Evolutionary conservation across 106 monocot species (phyloP), one percentile per base, ranked within the genome.

Genomic region (Cymbidium sinense): DNA sequence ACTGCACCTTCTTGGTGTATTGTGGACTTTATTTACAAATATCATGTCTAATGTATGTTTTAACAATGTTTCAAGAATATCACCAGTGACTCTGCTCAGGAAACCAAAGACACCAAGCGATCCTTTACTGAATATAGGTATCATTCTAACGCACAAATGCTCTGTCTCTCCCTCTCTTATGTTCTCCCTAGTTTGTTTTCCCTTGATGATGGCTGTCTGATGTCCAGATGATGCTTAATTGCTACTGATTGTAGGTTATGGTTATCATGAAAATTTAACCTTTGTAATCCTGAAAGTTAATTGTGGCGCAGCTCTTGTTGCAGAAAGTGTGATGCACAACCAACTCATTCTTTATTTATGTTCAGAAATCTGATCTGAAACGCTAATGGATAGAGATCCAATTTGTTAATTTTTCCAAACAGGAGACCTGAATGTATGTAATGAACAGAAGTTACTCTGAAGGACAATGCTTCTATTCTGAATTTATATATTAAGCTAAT

Each of bases 51-150:
- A 64, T 76, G 21, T 65, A 85, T 79, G 23, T 80, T 78, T 30
- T 74, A 51, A 36, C 67, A 20, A 30, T 37, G 54, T 62, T 19
- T 77, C 74, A 77, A 95, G 95, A 82, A 83, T 75, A 77, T 91
- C 77, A 77, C 85, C 30, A 90, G 92, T 79, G 90, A 84, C 65
- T 71, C 31, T 78, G 82, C 78, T 65, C 76, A 84, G 36, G 84
- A 86, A 55, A 92, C 84, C 82, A 88, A 89, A 73, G 88, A 86
- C 6, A 75, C 73, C 6, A 95, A 95, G 73, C 70, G 95, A 44
- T 80, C 83, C 34, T 73, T 87, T 43, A 55, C 78, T 81, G 95
- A 89, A 36, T 86, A 90, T 54, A 93, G 93, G 93, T 90, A 52
- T 52, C 52, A 3, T 19, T 15, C 20, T 18, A 18, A 52, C 44